Base-by-base conservation (phyloP, 148 eudicot species). In the Cornus controversa region DNA sequence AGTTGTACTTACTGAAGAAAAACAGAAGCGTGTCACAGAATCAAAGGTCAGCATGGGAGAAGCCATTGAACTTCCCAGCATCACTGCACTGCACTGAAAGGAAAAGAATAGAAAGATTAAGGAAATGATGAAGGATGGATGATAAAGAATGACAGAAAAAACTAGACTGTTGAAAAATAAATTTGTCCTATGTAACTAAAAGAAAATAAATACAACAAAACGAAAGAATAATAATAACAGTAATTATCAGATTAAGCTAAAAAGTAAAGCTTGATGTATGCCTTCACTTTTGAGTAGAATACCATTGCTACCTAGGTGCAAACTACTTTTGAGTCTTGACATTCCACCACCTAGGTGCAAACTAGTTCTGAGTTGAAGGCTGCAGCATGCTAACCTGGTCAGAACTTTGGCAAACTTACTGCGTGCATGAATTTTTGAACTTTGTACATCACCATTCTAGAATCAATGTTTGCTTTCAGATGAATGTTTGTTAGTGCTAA, bases 71-170 rank as follows among this genome's bases (percentile, higher is more conserved):
- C 74, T 88, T 26, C 88, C 90, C 82, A 84, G 85, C 93, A 91
- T 85, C 81, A 89, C 85, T 91, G 86, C 82, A 89, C 85, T 91
- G 86, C 82, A 81, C 80, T 82, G 57, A 40, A 16, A 50, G 57
- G 18, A 15, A 50, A 15, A 50, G 20, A 50, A 50, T 15, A 3
- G 57, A 11, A 13, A 50, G 5, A 40, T 40, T 0, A 40, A 40
- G 45, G 45, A 40, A 40, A 40, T 6, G 5, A 40, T 4, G 45
- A 40, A 40, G 45, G 9, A 40, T 40, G 6, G 8, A 40, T 40
- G 45, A 6, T 40, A 11, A 50, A 50, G 57, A 0, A 2, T 50
- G 57, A 11, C 57, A 50, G 57, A 50, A 1, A 50, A 16, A 16
- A 50, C 4, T 50, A 50, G 9, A 6, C 57, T 11, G 57, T 50